Percentiles rank a stretch among this genome's conserved stretches.
phyloP scores from a whole-genome alignment of 352 stramenopile genomes.

The Globisporangium acanthophoron region DNA sequence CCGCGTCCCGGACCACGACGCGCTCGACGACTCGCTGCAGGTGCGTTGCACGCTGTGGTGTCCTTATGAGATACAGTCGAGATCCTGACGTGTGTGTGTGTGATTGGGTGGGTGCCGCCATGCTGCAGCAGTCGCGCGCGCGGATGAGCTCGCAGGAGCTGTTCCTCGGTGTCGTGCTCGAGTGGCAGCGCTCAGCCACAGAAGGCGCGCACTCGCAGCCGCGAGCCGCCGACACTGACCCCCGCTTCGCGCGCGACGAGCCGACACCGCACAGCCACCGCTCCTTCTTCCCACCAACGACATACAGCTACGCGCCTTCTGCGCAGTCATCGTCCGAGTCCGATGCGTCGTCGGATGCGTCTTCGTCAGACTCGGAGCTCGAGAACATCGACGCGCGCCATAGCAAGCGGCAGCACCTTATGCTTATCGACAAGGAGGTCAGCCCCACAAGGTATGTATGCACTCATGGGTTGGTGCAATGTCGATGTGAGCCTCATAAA shows the following conservation, averaged over 20 bases:
- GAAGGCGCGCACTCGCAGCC: slow-evolving; percentile 4
- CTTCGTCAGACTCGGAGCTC: slow-evolving; percentile 30
- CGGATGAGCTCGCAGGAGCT: slow-evolving; percentile 64
- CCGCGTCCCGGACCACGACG: slow-evolving; percentile 14
- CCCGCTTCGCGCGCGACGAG: not conserved
- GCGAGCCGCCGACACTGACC: too few relatives aligned
- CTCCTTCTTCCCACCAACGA: not conserved
- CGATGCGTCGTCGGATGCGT: slow-evolving; percentile 14
- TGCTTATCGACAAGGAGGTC: slow-evolving; percentile 27
- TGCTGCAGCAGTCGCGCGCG: slow-evolving; percentile 26
- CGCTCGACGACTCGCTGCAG: slow-evolving; percentile 16
- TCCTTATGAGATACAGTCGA: not conserved
- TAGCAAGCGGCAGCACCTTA: slow-evolving; percentile 10
- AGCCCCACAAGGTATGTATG: slow-evolving; percentile 45
- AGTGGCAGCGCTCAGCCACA: slow-evolving; percentile 51
- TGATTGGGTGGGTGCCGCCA: too few relatives aligned
- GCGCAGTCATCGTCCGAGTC: slow-evolving; percentile 5
- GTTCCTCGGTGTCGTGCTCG: slow-evolving; percentile 78
- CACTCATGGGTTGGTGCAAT: not conserved
- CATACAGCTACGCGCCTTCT: not conserved
- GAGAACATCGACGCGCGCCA: slow-evolving; percentile 10
- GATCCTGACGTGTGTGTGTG: too few relatives aligned
- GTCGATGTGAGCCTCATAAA: not conserved
- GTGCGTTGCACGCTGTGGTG: slow-evolving; percentile 4
- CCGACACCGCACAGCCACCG: not conserved